phyloP scores from a whole-genome alignment of 2,329 filamentous ascomycete genomes.

The Mycosphaerella arachidis region DNA sequence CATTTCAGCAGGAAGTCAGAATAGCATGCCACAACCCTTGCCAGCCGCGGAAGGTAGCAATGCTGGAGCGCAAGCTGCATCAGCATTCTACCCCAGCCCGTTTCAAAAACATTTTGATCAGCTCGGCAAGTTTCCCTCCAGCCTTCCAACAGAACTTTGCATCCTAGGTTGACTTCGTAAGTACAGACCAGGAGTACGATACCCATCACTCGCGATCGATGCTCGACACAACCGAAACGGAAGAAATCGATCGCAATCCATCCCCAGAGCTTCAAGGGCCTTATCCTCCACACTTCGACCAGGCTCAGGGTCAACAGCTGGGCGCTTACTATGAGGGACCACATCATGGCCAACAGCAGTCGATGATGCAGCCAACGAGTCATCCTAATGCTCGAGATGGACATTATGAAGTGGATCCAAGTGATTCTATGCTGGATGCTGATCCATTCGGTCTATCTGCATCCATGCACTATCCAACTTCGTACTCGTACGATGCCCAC shows the following conservation, averaged over 20 bases:
- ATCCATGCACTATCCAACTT: constrained; percentile 59
- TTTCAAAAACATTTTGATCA: constrained; percentile 95
- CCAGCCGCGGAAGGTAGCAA: constrained; percentile 35
- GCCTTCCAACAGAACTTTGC: constrained; percentile 55
- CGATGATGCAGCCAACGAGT: constrained; percentile 21
- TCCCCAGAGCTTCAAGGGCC: constrained; percentile 25
- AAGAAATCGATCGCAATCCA: constrained; percentile 18
- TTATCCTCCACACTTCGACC: constrained; percentile 27
- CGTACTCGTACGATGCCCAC: constrained; percentile 20
- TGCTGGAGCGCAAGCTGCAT: constrained; percentile 33
- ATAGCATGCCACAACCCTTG: constrained; percentile 17
- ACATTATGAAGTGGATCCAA: constrained; percentile 57
- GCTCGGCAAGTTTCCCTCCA: constrained; percentile 73
- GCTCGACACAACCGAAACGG: constrained; percentile 58
- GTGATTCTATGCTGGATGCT: constrained; percentile 83
- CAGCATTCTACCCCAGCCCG: constrained; percentile 72
- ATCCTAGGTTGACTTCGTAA: constrained; percentile 64
- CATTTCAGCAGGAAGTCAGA: constrained; percentile 20
- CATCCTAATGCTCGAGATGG: constrained; percentile 13
- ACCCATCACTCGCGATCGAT: constrained; percentile 56
- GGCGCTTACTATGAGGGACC: constrained; percentile 27
- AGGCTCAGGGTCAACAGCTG: constrained; percentile 17
- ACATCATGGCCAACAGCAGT: constrained; percentile 11
- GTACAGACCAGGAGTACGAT: constrained; percentile 94
- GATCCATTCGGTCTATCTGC: constrained; percentile 91